Base-by-base conservation (phyloP, 2,329 filamentous ascomycete species). In the Tolypocladium ovalisporum region DNA sequence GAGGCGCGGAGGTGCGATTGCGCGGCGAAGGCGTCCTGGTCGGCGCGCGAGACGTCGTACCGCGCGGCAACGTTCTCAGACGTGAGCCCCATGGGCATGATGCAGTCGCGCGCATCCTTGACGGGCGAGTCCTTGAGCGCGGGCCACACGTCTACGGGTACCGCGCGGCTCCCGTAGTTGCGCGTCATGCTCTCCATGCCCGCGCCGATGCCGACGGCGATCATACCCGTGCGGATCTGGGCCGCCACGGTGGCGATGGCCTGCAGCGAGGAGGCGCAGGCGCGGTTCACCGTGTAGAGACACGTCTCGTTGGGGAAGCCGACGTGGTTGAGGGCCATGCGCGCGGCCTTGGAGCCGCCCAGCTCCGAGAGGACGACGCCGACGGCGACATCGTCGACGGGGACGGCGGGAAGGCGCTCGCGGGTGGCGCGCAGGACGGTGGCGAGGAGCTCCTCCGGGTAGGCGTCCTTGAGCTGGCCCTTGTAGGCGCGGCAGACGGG, bases 101-200 rank as follows among this genome's bases (percentile, higher is more conserved):
- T 84, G 70, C 92, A 96, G 70, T 96, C 92, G 47, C 81, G 76
- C 4, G 89, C 88, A 61, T 95, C 86, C 66, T 87, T 79, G 12
- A 81, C 79, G 1, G 75, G 72, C 4, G 80, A 85, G 1, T 87
- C 80, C 64, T 77, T 82, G 60, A 96, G 75, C 55, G 81, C 85
- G 0, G 87, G 85, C 90, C 90, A 96, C 13, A 90, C 73, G 61
- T 90, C 83, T 0, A 85, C 86, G 0, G 92, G 92, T 49, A 97
- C 94, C n/a, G 92, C 92, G 58, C 85, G 78, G 32, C 78, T 84
- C 55, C 86, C 91, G 73, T 97, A 97, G 74, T 96, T 96, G 62
- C 87, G 77, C 62, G 90, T 96, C 92, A 97, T 97, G 75, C 88
- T 93, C 80, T 97, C 92, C 89, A 95, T 96, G 35, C 92, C 92